Evolutionary conservation across 495 filamentous ascomycete genomes (phyloP), one percentile per base, ranked within the genome.

Genomic region (Cladorrhinum samala): DNA sequence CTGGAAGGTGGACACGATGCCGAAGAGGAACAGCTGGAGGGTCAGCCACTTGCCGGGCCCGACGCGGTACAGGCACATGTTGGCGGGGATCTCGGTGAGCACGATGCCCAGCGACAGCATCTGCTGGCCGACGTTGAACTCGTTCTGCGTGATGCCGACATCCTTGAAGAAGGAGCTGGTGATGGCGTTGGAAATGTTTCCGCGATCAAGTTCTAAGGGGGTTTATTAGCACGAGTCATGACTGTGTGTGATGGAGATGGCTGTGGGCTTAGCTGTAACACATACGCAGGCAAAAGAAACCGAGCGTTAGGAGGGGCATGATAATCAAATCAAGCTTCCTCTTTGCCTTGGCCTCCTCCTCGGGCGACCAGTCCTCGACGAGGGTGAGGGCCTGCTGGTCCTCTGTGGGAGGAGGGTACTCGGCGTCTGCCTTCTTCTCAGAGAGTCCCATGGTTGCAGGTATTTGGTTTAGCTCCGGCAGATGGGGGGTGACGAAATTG

Each of bases 11-110:
- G 74, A 76, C 16, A 83, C 75, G 14, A 80, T 58, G 0, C 81
- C 82, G 33, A 77, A 83, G 14, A 77, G 76, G 43, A 84, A 71
- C 8, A 83, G 69, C 62, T 85, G 81, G 1, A 61, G 68, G 0
- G 77, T 75, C 7, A 85, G 61, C 82, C 82, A 85, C n/a, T 63
- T 66, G n/a, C 70, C 70, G 1, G 82, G 79, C 5, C 81, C 82
- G 48, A 83, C 62, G 1, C 73, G 72, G 53, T 83, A 78, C 16
- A 83, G 62, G 18, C 81, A 66, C 7, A 82, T 74, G 55, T 83
- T 83, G 23, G 73, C 77, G 0, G 80, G 79, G 25, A 85, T 81
- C 51, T 83, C 82, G 0, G 74, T 65, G 9, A 83, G 63, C 1
- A 83, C 80, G 25, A 83, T 81, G 3, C 80, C 79, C 3, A 76